A percentile compares a stretch with the other conserved stretches of the same genome.
phyloP scores from a whole-genome alignment of 306 rosid species.

The Dryas octopetala region DNA sequence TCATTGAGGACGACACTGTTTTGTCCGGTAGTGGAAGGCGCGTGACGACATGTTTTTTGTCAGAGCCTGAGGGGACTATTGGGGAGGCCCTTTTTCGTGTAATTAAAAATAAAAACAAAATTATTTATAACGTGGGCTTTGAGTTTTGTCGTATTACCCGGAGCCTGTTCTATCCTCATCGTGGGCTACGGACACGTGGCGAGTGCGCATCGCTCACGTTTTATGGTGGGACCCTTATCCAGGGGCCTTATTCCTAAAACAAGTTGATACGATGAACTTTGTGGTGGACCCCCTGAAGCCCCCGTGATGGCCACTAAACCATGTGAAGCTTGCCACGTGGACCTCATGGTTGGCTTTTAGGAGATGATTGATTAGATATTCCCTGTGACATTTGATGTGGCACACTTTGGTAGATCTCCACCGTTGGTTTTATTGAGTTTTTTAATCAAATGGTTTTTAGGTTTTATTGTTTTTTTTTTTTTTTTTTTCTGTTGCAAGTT shows the following conservation, averaged over 20 bases:
- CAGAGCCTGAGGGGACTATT: constrained; percentile 27
- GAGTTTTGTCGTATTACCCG: constrained; percentile 60
- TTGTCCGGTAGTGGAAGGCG: constrained; percentile 59
- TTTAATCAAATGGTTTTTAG: not conserved
- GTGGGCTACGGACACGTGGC: constrained; percentile 48
- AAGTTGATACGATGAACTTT: constrained; percentile 44
- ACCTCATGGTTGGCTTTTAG: not conserved
- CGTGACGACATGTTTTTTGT: constrained; percentile 76
- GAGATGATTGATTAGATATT: constrained; percentile 32
- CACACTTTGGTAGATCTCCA: constrained; percentile 19
- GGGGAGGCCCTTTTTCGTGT: not conserved
- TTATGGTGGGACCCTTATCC: constrained; percentile 33
- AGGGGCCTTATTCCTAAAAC: constrained; percentile 36
- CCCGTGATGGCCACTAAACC: constrained; percentile 17
- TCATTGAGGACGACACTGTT: constrained; percentile 50
- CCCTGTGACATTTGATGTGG: constrained; percentile 22
- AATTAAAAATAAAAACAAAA: not conserved
- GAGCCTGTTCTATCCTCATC: constrained; percentile 27
- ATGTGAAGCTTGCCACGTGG: constrained; percentile 34
- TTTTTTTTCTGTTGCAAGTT: too few species aligned
- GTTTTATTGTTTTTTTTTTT: too few species aligned
- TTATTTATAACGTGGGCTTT: constrained; percentile 29
- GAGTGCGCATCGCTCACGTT: constrained; percentile 18
- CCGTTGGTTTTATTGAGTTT: constrained; percentile 29
- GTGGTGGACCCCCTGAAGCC: constrained; percentile 8